These are phyloP conservation scores for Lachnellula suecica DNA, from an alignment of 2,329 filamentous ascomycete species.

Conservation along the genomic window DNA sequence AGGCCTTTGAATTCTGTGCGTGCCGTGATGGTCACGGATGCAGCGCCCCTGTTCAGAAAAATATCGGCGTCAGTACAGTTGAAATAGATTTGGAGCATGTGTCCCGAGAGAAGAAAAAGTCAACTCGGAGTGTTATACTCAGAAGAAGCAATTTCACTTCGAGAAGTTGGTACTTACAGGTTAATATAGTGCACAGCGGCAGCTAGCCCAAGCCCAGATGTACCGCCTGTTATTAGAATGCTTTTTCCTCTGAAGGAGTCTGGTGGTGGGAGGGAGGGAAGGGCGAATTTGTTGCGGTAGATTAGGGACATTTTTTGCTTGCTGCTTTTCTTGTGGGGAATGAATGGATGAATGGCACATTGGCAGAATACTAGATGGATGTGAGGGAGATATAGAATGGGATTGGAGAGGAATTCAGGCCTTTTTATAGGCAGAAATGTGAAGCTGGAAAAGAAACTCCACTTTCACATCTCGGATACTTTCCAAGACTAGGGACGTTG, in stretches of 20 bases:
- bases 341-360: no score
- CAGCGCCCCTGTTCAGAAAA: no score
- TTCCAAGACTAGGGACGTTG: background rate
- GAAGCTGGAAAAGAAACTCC: no score
- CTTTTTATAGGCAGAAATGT: no score
- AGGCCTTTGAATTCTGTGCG: conserved; percentile 38
- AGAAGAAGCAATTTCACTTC: no score
- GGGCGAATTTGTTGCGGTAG: conserved; percentile 26
- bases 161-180: no score
- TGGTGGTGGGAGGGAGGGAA: conserved; percentile 25
- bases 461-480: background rate
- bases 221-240: conserved; percentile 42
- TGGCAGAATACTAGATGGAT: no score
- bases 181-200: conserved; percentile 40
- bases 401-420: background rate
- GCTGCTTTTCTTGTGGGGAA: no score
- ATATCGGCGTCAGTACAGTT: no score
- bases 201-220: conserved; percentile 41
- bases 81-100: no score
- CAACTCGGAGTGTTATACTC: no score
- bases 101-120: no score
- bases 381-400: background rate
- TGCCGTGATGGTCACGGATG: conserved; percentile 40
- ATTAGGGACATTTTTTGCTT: conserved; percentile 15
- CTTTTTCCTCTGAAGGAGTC: conserved; percentile 28